A percentile compares a stretch with the other conserved stretches of the same genome.
These are phyloP conservation scores for Bothriochloa decipiens DNA, from an alignment of 176 grass and related monocot species.

Conservation along the genomic window DNA sequence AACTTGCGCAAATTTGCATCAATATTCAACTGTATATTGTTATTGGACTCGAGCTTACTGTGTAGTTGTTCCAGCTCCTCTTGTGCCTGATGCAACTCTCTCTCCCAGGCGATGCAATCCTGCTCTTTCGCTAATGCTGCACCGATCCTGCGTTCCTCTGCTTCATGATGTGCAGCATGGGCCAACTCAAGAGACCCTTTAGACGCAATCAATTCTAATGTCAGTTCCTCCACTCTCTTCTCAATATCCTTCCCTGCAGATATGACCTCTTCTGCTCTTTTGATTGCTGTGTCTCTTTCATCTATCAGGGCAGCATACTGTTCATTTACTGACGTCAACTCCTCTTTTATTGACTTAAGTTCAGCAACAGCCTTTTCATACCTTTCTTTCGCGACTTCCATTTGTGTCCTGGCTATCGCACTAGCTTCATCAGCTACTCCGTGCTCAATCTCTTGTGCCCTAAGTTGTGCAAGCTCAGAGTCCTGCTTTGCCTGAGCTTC, in stretches of 20 bases:
- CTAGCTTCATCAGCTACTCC: conserved; percentile 83
- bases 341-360: conserved; percentile 53
- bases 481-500: conserved; percentile 90
- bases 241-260: conserved; percentile 63
- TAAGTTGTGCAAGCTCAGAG: conserved; percentile 74
- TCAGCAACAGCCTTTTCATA: conserved; percentile 67
- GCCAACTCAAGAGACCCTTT: conserved; percentile 88
- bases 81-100: conserved; percentile 69
- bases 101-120: conserved; percentile 75
- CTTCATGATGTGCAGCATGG: conserved; percentile 84
- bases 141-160: conserved; percentile 80
- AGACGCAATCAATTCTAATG: conserved; percentile 65
- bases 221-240: conserved; percentile 72
- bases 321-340: conserved; percentile 56
- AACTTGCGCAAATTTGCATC: conserved; percentile 60
- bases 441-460: conserved; percentile 76
- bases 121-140: conserved; percentile 68
- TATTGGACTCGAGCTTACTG: conserved; percentile 55
- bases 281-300: conserved; percentile 70
- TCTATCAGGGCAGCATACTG: conserved; percentile 57
- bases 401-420: conserved; percentile 64
- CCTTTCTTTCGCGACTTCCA: conserved; percentile 67
- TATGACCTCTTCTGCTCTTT: conserved; percentile 63
- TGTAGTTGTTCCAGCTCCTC: conserved; percentile 68
- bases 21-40: conserved; percentile 64